A percentile compares a stretch with the other conserved stretches of the same genome.
These are phyloP conservation scores for Byssoonygena ceratinophila DNA, from an alignment of 2,329 filamentous ascomycete species.

Conservation along the genomic window DNA sequence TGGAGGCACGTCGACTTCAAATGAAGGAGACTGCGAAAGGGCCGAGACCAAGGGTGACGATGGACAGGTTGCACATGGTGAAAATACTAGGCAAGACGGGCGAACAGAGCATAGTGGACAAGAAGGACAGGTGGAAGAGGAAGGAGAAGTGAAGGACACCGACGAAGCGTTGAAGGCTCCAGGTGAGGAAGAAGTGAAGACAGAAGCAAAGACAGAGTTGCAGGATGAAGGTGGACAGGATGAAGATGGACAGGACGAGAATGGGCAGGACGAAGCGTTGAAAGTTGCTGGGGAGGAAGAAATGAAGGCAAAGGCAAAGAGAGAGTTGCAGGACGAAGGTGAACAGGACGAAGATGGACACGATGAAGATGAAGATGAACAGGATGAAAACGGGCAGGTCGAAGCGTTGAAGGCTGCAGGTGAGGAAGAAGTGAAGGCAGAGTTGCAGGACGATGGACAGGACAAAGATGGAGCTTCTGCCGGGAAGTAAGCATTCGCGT, in stretches of 20 bases:
- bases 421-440: too few species aligned
- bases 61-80: not conserved
- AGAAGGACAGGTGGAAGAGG: too few species aligned
- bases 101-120: not conserved
- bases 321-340: not conserved
- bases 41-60: not conserved
- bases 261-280: not conserved
- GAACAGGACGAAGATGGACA: not conserved
- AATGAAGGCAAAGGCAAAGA: not conserved
- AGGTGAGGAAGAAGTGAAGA: too few species aligned
- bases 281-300: not conserved
- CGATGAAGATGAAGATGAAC: too few species aligned
- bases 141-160: too few species aligned
- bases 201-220: too few species aligned
- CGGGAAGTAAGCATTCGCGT: not conserved
- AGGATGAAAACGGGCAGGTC: too few species aligned
- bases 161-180: too few species aligned
- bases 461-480: not conserved
- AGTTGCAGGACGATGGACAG: too few species aligned
- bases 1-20: not conserved
- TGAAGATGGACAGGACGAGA: not conserved
- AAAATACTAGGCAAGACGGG: not conserved
- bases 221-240: too few species aligned
- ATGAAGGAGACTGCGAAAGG: not conserved
- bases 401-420: too few species aligned